phyloP scores from a whole-genome alignment of 768 basidiomycete genomes.

The Naematelia encephala region DNA sequence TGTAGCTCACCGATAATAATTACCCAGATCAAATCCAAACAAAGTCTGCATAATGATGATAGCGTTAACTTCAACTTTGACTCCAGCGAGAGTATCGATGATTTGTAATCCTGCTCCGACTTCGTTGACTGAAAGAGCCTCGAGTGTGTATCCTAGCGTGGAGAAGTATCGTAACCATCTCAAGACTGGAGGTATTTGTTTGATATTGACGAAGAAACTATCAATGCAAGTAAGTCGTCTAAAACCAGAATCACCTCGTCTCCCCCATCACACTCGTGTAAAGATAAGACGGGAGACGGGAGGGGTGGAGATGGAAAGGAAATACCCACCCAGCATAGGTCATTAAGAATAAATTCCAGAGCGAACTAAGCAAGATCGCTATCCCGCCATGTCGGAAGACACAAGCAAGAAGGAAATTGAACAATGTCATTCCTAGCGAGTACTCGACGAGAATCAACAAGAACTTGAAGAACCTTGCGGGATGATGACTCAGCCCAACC shows the following conservation, averaged over 20 bases:
- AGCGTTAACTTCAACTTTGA: conserved; percentile 76
- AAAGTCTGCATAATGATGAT: conserved; percentile 81
- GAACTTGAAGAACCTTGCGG: conserved; percentile 90
- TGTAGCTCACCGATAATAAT: conserved; percentile 71
- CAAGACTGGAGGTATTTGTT: conserved; percentile 79
- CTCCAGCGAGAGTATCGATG: conserved; percentile 66
- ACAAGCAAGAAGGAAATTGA: conserved; percentile 84
- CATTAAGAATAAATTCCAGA: conserved; percentile 55
- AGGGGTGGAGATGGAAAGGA: background rate
- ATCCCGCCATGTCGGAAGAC: conserved; percentile 81
- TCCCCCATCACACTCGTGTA: no score
- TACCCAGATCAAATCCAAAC: conserved; percentile 76
- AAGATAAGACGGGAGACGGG: no score
- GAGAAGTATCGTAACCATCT: conserved; percentile 92
- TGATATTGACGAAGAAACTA: conserved; percentile 80
- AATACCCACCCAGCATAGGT: conserved; percentile 49
- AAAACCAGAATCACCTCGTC: no score
- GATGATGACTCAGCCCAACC: conserved; percentile 77
- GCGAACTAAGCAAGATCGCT: conserved; percentile 76
- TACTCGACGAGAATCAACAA: conserved; percentile 82
- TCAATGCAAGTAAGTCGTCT: no score
- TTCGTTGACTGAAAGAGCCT: conserved; percentile 84
- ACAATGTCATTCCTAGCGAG: conserved; percentile 79
- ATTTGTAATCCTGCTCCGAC: conserved; percentile 86
- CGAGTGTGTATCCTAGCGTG: conserved; percentile 50